Evolutionary conservation across 2,329 filamentous ascomycete genomes (phyloP), one percentile per base, ranked within the genome.

Genomic region (Pseudocercospora vitis): DNA sequence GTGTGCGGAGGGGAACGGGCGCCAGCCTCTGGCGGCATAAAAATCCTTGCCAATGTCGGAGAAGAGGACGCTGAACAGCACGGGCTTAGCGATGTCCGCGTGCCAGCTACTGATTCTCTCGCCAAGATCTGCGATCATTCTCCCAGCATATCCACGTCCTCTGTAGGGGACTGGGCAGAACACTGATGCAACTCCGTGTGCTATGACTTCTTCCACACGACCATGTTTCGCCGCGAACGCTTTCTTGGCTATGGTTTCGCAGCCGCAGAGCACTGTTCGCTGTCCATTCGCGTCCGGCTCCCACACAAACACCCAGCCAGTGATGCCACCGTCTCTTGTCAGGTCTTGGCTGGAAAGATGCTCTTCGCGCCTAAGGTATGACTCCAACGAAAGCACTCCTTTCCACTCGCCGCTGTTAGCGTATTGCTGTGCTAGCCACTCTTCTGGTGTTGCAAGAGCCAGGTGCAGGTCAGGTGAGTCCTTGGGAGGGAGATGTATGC

Each of bases 31-130:
- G 26, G 77, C 78, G 3, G 86, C 81, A 73, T 96, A 96, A 72
- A 91, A 96, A 32, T 76, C 75, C 59, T 89, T 87, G 16, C 91
- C 90, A 64, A 95, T 91, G 66, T 95, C 90, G 7, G 90, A 95
- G 71, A 85, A 96, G 7, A 96, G 77, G 6, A 95, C 81, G 0
- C 88, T 91, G 70, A 92, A 94, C 11, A 82, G 71, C 58, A 69
- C 78, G 67, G 67, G 70, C 61, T 69, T 67, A 16, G 68, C 71
- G 18, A 71, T 66, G 24, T 76, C 75, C 53, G 73, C 70, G 58
- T 82, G 76, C 77, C 79, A 83, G 2, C 67, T 74, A 58, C 78
- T 75, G 40, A 85, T 66, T 56, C 70, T 73, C 48, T 74, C 70
- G 11, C 81, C 84, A 47, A 95, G 68, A 58, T 91, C 84, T 35